Evolutionary conservation across 2,329 filamentous ascomycete genomes (phyloP), one percentile per base, ranked within the genome.

Genomic region (Fusarium pilosicola): DNA sequence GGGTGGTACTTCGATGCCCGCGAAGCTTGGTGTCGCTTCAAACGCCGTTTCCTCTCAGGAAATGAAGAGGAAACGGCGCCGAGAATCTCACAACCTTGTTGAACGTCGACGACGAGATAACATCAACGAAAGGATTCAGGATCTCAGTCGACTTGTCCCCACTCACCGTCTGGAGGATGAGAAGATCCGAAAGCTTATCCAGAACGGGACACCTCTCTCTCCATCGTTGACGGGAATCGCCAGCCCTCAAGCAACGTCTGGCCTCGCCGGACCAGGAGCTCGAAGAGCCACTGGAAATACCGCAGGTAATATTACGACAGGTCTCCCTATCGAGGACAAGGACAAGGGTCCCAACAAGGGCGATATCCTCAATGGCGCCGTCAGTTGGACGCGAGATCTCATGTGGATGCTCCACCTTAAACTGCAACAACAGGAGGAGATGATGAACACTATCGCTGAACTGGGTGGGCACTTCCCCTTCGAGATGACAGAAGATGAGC

Each of bases 291-390:
- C 92, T 38, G 90, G 92, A 59, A 87, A 86, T n/a, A 83, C 82
- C 12, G 87, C 91, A 12, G 93, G 93, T 42, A 97, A 93, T 80
- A 98, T 98, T 78, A 97, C 95, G 11, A 96, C 96, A 74, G 95
- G 95, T 20, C 88, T 98, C 36, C 96, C 96, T 1, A 89, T 97
- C 41, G 96, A 99, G 78, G 96, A 98, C 76, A 98, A 98, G 82
- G 96, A 99, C 84, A 98, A 98, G 81, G 96, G 96, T 1, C 96
- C 96, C 11, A 98, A 98, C 87, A 99, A 99, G 85, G 96, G 96
- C 55, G 96, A 99, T 78, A 98, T 99, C 68, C 91, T 99, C 77
- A 98, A 98, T 79, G 96, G 96, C 36, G 94, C 96, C 39, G 96
- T 98, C 61, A 95, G 94, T 83, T 99, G 96, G 96, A 98, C 94